phyloP scores from a whole-genome alignment of 495 filamentous ascomycete species.

The Stereocaulon alpinum region DNA sequence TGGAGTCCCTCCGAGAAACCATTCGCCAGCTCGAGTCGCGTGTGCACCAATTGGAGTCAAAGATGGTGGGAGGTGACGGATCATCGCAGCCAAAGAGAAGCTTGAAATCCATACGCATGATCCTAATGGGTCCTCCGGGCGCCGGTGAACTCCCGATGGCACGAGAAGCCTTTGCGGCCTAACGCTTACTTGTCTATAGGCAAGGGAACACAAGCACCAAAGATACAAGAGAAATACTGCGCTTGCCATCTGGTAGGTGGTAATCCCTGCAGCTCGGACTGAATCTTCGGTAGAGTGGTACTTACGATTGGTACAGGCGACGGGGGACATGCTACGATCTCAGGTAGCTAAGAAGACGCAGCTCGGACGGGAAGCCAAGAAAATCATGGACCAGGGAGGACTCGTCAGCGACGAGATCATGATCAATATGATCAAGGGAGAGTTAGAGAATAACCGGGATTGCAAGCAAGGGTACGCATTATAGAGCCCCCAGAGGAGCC shows the following conservation, averaged over 20 bases:
- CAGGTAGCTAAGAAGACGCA: slow-evolving; percentile 97
- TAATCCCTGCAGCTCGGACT: not conserved
- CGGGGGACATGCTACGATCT: slow-evolving; percentile 96
- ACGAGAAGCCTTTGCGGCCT: not conserved
- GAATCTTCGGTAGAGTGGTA: slow-evolving; percentile 8
- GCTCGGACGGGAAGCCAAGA: slow-evolving; percentile 94
- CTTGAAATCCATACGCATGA: slow-evolving; percentile 69
- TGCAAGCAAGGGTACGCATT: slow-evolving; percentile 85
- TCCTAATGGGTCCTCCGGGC: slow-evolving; percentile 94
- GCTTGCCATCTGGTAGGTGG: slow-evolving; percentile 85
- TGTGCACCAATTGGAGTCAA: slow-evolving; percentile 65
- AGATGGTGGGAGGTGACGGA: slow-evolving; percentile 42
- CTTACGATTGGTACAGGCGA: slow-evolving; percentile 52
- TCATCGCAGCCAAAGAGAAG: slow-evolving; percentile 33
- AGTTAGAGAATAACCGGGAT: slow-evolving; percentile 85
- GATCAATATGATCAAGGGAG: slow-evolving; percentile 96
- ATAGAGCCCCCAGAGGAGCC: not conserved
- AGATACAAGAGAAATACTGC: slow-evolving; percentile 93
- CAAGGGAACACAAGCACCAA: slow-evolving; percentile 97
- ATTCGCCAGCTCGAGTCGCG: slow-evolving; percentile 77
- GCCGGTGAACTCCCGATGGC: slow-evolving; percentile 57
- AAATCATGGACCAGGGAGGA: slow-evolving; percentile 99
- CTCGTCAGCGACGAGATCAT: slow-evolving; percentile 99
- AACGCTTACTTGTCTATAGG: slow-evolving; percentile 41
- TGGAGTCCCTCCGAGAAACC: slow-evolving; percentile 63